Evolutionary conservation across 2,329 filamentous ascomycete species (phyloP), one percentile per base, ranked within the genome.

Genomic region (Aphanoascus verrucosus): DNA sequence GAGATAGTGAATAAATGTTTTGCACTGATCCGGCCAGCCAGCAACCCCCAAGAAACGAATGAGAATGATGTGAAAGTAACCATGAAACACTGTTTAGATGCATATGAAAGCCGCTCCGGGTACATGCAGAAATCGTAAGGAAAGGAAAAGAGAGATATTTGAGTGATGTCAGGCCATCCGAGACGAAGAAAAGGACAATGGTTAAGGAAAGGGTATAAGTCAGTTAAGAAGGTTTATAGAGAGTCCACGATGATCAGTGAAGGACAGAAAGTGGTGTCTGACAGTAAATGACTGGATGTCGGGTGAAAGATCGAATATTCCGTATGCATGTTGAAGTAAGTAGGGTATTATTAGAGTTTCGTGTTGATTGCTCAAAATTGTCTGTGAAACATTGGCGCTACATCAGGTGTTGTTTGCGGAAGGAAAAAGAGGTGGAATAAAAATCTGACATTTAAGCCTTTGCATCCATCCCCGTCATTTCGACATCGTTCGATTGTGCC

Each of bases 401-500:
- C 23, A 28, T 28, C 23, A 28, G 23, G 23, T 28, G 23, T 28
- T 28, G 23, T 28, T 28, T 28, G 23, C 23, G n/a, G n/a, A n/a
- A n/a, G n/a, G n/a, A 28, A 28, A 28, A 7, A 28, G 7, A 28
- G 7, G 23, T 3, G 23, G 7, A 28, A 63, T 60, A 59, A 57
- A 56, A 32, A 50, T 58, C 12, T 45, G 50, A 35, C 12, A n/a
- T 37, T 61, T 52, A 69, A 19, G 54, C 57, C 55, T 65, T 66
- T 44, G 67, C 64, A 28, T 52, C 52, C 15, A 62, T 62, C 7
- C 65, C 67, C 15, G 62, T 61, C 68, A 71, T 70, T 17, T 64
- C 58, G n/a, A 69, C 62, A 55, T 71, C 68, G 12, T 31, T 28
- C 9, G 35, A 41, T 5, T 44, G 23, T 50, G 60, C 58, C 46